Evolutionary conservation across 345 rosid species (phyloP), one percentile per base, ranked within the genome.

Genomic region (Mallotus nudiflorus): DNA sequence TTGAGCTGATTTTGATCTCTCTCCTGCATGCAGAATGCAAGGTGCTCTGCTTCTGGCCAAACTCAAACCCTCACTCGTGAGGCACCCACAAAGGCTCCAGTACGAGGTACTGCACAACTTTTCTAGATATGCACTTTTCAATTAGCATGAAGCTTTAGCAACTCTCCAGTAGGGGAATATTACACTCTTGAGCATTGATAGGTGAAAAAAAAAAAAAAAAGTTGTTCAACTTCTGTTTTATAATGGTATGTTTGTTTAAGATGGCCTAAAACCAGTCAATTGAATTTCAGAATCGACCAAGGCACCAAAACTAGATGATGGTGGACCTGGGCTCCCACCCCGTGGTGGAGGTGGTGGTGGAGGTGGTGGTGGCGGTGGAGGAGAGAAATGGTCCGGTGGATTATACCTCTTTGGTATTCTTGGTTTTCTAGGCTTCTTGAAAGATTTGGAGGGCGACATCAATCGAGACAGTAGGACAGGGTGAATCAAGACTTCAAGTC

Each of bases 331-430:
- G 9, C 80, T 91, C 40, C 96, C 95, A 6, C 97, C 97, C 20
- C 79, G 86, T 1, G 90, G 85, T 70, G 89, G 86, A 40, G 96
- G 79, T n/a, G 95, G 83, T 2, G 95, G 93, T 0, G 98, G 97
- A 0, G 98, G 97, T 0, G 98, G 96, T 0, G 96, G 97, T 0
- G 97, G 98, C 13, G 97, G 98, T 0, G 97, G 96, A 0, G 98
- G 98, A 18, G 97, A 93, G 42, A 87, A 86, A 80, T 90, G 83
- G 85, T 94, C 97, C 0, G 98, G 98, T 0, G 98, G 97, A 33
- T 94, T 91, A 78, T 89, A 87, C 84, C 84, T 94, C 65, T 91
- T 92, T 18, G 97, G 97, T 11, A 86, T 94, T 75, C 93, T 94
- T 3, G 93, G 89, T 6, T 90, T 94, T 58, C 81, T 91, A 73